A percentile compares a stretch with the other conserved stretches of the same genome.
phyloP scores from a whole-genome alignment of 352 stramenopile genomes.

The Bremia lactucae region DNA sequence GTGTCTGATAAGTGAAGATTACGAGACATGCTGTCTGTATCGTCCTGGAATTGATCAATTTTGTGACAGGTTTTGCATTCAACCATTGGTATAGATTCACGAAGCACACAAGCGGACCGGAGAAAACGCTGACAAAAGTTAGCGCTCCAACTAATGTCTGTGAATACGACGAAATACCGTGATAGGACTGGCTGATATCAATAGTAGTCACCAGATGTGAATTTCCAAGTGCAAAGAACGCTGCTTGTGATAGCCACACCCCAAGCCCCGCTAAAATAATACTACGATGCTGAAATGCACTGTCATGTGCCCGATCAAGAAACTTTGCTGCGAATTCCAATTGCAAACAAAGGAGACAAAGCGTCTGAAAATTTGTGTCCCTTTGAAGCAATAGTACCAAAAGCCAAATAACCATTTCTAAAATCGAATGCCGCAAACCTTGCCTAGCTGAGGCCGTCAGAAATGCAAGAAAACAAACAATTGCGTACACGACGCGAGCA shows the following conservation, averaged over 20 bases:
- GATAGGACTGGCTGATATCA: conserved; percentile 84
- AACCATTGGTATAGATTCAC: conserved; percentile 37
- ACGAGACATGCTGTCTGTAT: conserved; percentile 14
- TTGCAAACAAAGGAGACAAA: conserved; percentile 42
- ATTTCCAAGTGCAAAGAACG: conserved; percentile 82
- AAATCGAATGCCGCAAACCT: conserved; percentile 6
- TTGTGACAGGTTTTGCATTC: neutral
- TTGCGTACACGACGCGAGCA: conserved; percentile 41
- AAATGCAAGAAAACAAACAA: conserved; percentile 9
- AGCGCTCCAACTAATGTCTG: conserved; percentile 68
- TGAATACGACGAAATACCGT: conserved; percentile 66
- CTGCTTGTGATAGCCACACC: conserved; percentile 44
- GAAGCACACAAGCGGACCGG: conserved; percentile 58
- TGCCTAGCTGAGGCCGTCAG: conserved; percentile 1
- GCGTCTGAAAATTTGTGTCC: conserved; percentile 43
- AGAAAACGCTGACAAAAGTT: conserved; percentile 69
- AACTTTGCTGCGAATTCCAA: conserved; percentile 23
- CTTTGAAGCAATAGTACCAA: conserved; percentile 49
- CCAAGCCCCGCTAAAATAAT: conserved; percentile 18
- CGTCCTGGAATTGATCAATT: conserved; percentile 1
- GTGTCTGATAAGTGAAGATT: conserved; percentile 44
- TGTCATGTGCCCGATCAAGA: conserved; percentile 3
- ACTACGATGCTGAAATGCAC: conserved; percentile 1
- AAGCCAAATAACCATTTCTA: conserved; percentile 56
- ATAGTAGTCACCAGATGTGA: conserved; percentile 85